Evolutionary conservation across 768 basidiomycete genomes (phyloP).

Genomic region (Solioccasus polychromus): DNA sequence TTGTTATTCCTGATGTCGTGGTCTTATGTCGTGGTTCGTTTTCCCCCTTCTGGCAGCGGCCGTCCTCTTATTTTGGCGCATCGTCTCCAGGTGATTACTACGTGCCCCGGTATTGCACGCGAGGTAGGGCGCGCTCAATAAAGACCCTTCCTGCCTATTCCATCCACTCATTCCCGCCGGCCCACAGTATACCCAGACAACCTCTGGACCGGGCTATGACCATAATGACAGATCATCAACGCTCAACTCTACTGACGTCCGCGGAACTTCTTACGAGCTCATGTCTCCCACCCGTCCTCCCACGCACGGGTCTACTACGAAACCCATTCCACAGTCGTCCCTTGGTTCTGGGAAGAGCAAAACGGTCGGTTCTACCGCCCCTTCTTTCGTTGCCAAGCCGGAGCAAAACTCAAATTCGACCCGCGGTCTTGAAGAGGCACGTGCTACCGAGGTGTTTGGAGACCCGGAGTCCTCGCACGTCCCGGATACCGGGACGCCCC

Average conservation of each 20-base stretch:
- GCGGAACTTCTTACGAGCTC: constrained; percentile 29
- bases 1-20: constrained; percentile 72
- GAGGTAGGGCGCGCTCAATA: constrained; percentile 44
- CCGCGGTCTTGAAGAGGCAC: constrained; percentile 19
- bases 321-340: constrained; percentile 19
- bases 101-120: constrained; percentile 65
- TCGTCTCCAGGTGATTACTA: constrained; percentile 53
- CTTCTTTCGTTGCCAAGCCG: constrained; percentile 14
- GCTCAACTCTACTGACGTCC: constrained; percentile 21
- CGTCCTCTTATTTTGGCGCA: neutral
- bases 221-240: constrained; percentile 19
- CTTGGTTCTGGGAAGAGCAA: constrained; percentile 20
- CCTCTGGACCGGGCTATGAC: constrained; percentile 22
- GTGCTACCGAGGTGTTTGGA: constrained; percentile 4
- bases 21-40: constrained; percentile 71
- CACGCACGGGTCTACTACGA: constrained; percentile 14
- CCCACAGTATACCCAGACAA: constrained; percentile 23
- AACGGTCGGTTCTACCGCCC: constrained; percentile 2
- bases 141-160: neutral
- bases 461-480: constrained; percentile 10
- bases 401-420: constrained; percentile 19
- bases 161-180: constrained; percentile 9
- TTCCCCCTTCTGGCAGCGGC: neutral
- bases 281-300: constrained; percentile 17
- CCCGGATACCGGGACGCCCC: constrained; percentile 3